Evolutionary conservation across 208 protist species (phyloP).

Genomic region (Trypanosoma congolense): DNA sequence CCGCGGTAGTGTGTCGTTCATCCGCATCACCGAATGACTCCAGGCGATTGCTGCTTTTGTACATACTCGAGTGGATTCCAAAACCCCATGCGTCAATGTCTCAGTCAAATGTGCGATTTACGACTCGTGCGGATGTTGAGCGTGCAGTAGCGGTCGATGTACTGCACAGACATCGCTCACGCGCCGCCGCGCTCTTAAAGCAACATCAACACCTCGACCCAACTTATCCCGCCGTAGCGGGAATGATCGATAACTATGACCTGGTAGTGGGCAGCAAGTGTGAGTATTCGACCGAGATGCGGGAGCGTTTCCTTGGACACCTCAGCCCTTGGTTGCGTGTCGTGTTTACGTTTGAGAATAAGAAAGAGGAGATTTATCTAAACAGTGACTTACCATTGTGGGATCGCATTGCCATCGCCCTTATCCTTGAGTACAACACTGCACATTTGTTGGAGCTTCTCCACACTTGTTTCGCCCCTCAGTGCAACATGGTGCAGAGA

Average conservation of each 20-base stretch:
- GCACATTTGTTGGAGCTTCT: constrained; percentile 27
- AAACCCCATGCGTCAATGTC: constrained; percentile 7
- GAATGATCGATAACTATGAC: constrained; percentile 31
- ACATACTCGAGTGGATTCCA: constrained; percentile 70
- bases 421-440: constrained; percentile 48
- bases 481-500: constrained; percentile 49
- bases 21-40: constrained; percentile 26
- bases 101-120: constrained; percentile 1
- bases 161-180: constrained; percentile 34
- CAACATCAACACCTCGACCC: constrained; percentile 32
- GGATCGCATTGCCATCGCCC: constrained; percentile 73
- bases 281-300: constrained; percentile 34
- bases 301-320: constrained; percentile 43
- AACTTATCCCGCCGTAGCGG: constrained; percentile 40
- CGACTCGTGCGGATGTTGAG: constrained; percentile 34
- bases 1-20: constrained; percentile 19
- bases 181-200: constrained; percentile 38
- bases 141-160: constrained; percentile 65
- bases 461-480: constrained; percentile 26
- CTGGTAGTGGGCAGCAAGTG: constrained; percentile 25
- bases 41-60: constrained; percentile 50
- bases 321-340: constrained; percentile 72
- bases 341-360: constrained; percentile 43
- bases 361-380: constrained; percentile 19
- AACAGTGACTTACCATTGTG: constrained; percentile 43